Evolutionary conservation across 176 grass and related monocot genomes (phyloP).

Genomic region (Hyparrhenia diplandra): DNA sequence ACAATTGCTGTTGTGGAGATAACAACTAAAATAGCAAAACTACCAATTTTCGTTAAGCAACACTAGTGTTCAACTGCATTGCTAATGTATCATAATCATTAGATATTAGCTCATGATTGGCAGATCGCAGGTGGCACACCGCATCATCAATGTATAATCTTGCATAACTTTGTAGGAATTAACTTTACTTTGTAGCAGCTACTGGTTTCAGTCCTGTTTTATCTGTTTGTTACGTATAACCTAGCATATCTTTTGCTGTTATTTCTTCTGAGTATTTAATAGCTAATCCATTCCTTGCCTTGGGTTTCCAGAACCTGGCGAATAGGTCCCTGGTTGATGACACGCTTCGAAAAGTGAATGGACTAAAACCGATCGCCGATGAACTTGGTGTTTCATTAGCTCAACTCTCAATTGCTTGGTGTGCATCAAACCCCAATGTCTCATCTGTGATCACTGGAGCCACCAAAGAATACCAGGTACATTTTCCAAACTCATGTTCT

Average conservation of each 20-base stretch:
- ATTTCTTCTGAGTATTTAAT: not conserved
- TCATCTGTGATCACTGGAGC: constrained; percentile 94
- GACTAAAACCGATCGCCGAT: constrained; percentile 77
- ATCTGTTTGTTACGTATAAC: not conserved
- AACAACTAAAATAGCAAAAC: not conserved
- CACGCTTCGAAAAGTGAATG: constrained; percentile 79
- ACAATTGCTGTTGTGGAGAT: not conserved
- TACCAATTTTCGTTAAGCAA: not conserved
- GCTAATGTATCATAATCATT: not conserved
- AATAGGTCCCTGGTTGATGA: constrained; percentile 84
- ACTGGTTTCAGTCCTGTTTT: not conserved
- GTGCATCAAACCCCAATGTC: constrained; percentile 87
- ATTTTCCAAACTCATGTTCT: not conserved
- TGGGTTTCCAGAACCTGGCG: constrained; percentile 67
- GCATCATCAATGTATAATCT: not conserved
- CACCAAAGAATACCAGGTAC: constrained; percentile 99
- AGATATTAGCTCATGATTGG: not conserved
- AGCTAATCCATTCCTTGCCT: not conserved
- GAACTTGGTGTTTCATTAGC: constrained; percentile 77
- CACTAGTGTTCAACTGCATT: not conserved
- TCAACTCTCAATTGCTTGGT: constrained; percentile 94
- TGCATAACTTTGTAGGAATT: not conserved
- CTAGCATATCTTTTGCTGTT: not conserved
- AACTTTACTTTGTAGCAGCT: not conserved
- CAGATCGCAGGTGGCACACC: not conserved